Evolutionary conservation across 1,284 basidiomycete species (phyloP).

Genomic region (Cryptococcus sp.): DNA sequence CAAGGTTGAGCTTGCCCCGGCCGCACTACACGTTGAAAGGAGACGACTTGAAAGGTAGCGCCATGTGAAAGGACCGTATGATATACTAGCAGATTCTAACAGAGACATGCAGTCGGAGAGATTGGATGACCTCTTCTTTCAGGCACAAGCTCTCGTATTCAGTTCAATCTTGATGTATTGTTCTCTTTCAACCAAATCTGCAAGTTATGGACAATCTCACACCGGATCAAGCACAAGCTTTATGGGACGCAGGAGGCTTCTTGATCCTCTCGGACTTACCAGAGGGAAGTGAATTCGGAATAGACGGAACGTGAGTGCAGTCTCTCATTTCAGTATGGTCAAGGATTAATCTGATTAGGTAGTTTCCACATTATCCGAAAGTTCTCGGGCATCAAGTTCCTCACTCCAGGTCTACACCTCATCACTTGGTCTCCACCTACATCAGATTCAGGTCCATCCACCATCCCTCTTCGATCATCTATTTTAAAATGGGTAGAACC

Average conservation of each 20-base stretch:
- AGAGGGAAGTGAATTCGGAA: slow-evolving; percentile 39
- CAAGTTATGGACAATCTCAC: slow-evolving; percentile 24
- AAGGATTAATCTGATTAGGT: slow-evolving; percentile 1
- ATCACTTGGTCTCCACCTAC: slow-evolving; percentile 31
- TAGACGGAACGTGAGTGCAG: slow-evolving; percentile 42
- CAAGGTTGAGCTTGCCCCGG: too few species aligned
- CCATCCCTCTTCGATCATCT: slow-evolving; percentile 31
- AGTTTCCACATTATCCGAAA: slow-evolving; percentile 32
- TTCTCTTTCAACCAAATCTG: too few species aligned
- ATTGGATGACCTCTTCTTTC: too few species aligned
- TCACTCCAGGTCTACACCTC: slow-evolving; percentile 46
- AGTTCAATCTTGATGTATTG: too few species aligned
- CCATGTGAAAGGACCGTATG: too few species aligned
- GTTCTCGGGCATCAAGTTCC: slow-evolving; percentile 45
- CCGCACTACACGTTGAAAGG: too few species aligned
- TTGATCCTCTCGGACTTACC: slow-evolving; percentile 39
- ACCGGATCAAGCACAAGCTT: slow-evolving; percentile 36
- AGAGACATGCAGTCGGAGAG: too few species aligned
- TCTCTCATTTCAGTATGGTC: background rate
- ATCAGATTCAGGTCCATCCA: slow-evolving; percentile 9
- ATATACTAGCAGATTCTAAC: too few species aligned
- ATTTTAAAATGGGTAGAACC: slow-evolving; percentile 22
- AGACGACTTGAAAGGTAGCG: too few species aligned
- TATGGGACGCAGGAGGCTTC: slow-evolving; percentile 47
- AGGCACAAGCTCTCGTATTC: too few species aligned